Base-by-base conservation (phyloP, 257 asterid genomes). In the Handroanthus guayacan region DNA sequence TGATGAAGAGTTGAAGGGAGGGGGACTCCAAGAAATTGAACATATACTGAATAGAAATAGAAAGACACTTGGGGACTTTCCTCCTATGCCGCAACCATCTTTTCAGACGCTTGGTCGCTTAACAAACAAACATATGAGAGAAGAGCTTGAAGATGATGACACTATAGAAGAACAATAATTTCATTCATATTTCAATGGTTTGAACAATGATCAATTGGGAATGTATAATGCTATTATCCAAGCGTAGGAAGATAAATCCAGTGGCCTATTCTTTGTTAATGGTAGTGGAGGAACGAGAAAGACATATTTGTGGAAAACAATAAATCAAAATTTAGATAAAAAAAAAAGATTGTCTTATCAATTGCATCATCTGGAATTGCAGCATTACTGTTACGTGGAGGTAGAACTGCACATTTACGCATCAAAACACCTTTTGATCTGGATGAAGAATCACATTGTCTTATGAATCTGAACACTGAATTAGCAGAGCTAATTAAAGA, bases 351-450 rank as follows among this genome's bases (percentile, higher is more conserved):
- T 39, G 44, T 39, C 44, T 1, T 39, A 39, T 39, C 44, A 39
- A 2, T 39, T 39, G 3, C 44, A 39, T 39, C 44, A 39, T 39
- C 44, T 39, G 3, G 44, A 2, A 39, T 39, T 39, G 3, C 44
- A 1, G 6, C 44, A 39, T 39, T 39, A 7, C 6, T 71, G 12
- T n/a, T 71, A 39, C 67, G 11, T 5, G 56, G 76, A 37, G 67
- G 55, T 0, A 55, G 67, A 71, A 72, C 67, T 3, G 31, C 67
- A 37, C 68, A 44, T 17, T 55, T 56, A 58, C 51, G 39, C 3
- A 38, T 72, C 9, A 72, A 61, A 72, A 72, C 38, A 14, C 66
- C 34, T 12, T 39, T 65, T 39, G 71, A 65, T 1, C 6, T 38
- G 11, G 36, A 13, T 11, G 51, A 63, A 0, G 5, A 3, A 31